Conservation (phyloP, 2,329 filamentous ascomycete genomes). For the Cordyceps farinosa region DNA sequence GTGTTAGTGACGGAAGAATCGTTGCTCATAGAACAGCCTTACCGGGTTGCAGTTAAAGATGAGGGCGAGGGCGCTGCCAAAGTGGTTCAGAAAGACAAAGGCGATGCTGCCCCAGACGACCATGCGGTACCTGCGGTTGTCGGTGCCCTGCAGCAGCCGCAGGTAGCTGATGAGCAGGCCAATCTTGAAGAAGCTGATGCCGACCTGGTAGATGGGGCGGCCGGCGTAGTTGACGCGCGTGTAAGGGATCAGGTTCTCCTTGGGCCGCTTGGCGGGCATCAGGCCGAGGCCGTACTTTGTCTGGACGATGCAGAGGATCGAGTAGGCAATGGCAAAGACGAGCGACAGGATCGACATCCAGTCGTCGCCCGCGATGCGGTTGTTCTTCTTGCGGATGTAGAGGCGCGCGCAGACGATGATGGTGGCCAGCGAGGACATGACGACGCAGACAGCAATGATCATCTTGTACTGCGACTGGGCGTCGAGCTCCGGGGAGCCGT, state of each 20-base stretch:
- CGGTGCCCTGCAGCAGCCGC: conserved; percentile 46
- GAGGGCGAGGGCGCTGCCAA: conserved; percentile 47
- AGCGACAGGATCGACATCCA: conserved; percentile 39
- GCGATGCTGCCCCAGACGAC: conserved; percentile 43
- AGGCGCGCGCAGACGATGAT: conserved; percentile 40
- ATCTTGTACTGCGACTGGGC: conserved; percentile 44
- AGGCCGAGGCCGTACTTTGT: conserved; percentile 52
- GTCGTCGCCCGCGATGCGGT: conserved; percentile 47
- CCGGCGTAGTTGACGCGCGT: conserved; percentile 50
- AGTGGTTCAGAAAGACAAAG: conserved; percentile 42
- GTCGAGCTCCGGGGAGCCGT: conserved; percentile 46
- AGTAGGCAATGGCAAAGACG: conserved; percentile 47
- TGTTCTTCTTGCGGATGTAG: conserved; percentile 38
- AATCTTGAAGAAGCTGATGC: conserved; percentile 55
- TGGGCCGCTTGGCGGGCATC: conserved; percentile 41
- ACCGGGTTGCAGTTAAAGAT: conserved; percentile 50
- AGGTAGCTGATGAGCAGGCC: conserved; percentile 51
- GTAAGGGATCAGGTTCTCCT: conserved; percentile 42
- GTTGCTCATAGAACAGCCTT: too few species aligned
- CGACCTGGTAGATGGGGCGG: conserved; percentile 51
- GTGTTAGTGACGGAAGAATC: neutral
- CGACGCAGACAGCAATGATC: conserved; percentile 47
- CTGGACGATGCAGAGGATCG: conserved; percentile 48
- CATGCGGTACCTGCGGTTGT: conserved; percentile 40
- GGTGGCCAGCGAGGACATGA: conserved; percentile 42